Conservation (phyloP, 2,329 filamentous ascomycete genomes). For the Ceratocystis lukuohia region DNA sequence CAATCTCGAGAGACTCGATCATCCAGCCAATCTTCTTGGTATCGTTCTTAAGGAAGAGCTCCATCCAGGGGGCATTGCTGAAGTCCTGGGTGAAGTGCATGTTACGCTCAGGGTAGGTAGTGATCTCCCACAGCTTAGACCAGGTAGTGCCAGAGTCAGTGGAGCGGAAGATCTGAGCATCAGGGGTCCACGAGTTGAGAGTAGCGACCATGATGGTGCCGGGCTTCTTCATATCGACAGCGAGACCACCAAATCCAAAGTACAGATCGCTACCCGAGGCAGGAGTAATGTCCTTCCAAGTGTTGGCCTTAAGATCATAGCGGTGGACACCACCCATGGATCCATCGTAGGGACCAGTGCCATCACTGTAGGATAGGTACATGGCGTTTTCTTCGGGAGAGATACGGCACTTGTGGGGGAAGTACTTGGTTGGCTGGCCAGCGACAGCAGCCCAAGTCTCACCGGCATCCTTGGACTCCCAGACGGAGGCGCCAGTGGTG, state of each 20-base stretch:
- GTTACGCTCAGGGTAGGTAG: conserved; percentile 32
- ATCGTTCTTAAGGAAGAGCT: conserved; percentile 35
- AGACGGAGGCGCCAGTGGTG: conserved; percentile 35
- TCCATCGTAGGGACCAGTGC: conserved; percentile 44
- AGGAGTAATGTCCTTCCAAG: conserved; percentile 45
- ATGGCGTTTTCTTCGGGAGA: conserved; percentile 38
- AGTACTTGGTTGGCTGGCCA: conserved; percentile 37
- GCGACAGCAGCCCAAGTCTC: conserved; percentile 38
- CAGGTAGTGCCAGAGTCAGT: conserved; percentile 42
- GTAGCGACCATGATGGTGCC: conserved; percentile 44
- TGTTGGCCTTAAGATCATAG: conserved; percentile 36
- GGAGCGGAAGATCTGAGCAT: conserved; percentile 43
- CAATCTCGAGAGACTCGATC: conserved; percentile 45
- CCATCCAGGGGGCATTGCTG: conserved; percentile 40
- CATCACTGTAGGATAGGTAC: conserved; percentile 43
- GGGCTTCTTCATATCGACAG: conserved; percentile 39
- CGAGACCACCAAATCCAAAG: conserved; percentile 44
- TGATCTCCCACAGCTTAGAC: conserved; percentile 41
- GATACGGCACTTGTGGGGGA: conserved; percentile 42
- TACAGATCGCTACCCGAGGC: conserved; percentile 34
- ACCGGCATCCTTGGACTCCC: conserved; percentile 40
- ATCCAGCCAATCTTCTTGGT: conserved; percentile 45
- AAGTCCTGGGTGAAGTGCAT: conserved; percentile 35
- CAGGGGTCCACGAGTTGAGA: conserved; percentile 47
- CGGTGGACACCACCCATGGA: conserved; percentile 39